Evolutionary conservation across 306 rosid genomes (phyloP), one percentile per base, ranked within the genome.

Genomic region (Cucurbita maxima): DNA sequence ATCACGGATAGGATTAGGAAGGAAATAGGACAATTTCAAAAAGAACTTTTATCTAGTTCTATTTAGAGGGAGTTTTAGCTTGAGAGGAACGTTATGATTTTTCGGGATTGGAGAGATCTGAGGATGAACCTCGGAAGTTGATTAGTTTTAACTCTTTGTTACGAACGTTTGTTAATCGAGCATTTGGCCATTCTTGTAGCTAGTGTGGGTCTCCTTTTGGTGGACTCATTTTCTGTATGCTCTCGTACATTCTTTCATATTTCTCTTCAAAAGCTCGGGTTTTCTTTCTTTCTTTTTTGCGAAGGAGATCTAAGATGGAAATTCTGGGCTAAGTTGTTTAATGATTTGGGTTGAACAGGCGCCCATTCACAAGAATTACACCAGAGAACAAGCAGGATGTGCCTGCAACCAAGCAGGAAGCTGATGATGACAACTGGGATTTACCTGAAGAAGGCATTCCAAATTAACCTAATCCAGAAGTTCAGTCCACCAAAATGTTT

Each of bases 381-480:
- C 77, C 56, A 36, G 79, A 41, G 51, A 58, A 59, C 73, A 78
- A n/a, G 34, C 81, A 80, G 53, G 84, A 41, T 25, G 75, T 84
- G 13, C 38, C 56, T 75, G 66, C 67, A 57, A 52, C 53, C 70
- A 84, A 80, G 86, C 80, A 86, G 83, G 88, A 75, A 54, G 97
- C 82, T 72, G 98, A 88, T 22, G 90, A 83, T 19, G 98, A 92
- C 79, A 86, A 86, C 82, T 92, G 96, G 96, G 93, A 90, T 81
- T 75, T 90, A 47, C 93, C 96, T 40, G 86, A 59, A 72, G 96
- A 72, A 54, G 83, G 54, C 76, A 60, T 74, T 76, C 89, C 86
- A 18, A 67, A 75, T 54, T 89, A 79, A 86, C 57, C 43, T 47
- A 48, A 68, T 68, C 57, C 57, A 25, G 6, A 13, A 47, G 12